Conservation (phyloP, 305 asterid species). For the Fraxinus velutina region DNA sequence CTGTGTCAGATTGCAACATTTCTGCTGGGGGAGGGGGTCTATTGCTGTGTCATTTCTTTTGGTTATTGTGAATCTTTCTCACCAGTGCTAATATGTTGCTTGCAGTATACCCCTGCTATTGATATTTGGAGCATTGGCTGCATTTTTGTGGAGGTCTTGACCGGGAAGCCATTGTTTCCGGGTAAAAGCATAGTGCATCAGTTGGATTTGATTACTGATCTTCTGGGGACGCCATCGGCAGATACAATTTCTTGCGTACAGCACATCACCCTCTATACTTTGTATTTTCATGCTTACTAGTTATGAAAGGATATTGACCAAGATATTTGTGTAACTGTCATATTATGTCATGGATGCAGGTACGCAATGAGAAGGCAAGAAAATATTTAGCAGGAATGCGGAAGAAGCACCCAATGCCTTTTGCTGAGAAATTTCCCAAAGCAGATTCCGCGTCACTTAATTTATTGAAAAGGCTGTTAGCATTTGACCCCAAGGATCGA, state of each 20-base stretch:
- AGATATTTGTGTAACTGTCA: background rate
- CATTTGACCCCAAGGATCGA: conserved; percentile 54
- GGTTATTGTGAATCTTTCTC: background rate
- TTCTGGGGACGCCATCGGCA: conserved; percentile 49
- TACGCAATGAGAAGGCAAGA: conserved; percentile 55
- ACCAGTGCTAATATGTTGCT: conserved; percentile 10
- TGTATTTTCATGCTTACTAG: background rate
- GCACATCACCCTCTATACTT: background rate
- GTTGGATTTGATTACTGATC: conserved; percentile 53
- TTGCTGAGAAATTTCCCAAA: conserved; percentile 35
- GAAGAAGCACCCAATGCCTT: conserved; percentile 36
- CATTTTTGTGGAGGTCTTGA: conserved; percentile 50
- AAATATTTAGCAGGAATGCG: conserved; percentile 48
- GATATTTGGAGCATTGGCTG: conserved; percentile 59
- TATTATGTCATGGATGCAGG: conserved; percentile 29
- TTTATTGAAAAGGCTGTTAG: conserved; percentile 40
- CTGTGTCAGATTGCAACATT: conserved; percentile 30
- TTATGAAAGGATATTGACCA: background rate
- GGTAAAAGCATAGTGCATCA: conserved; percentile 60
- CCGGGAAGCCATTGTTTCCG: conserved; percentile 55
- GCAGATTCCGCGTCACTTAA: conserved; percentile 45
- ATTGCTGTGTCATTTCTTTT: background rate
- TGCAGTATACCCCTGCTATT: conserved; percentile 55
- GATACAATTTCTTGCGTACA: conserved; percentile 44
- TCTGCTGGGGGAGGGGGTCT: conserved; percentile 12